These are phyloP conservation scores for Fusarium oligoseptatum DNA, from an alignment of 2,329 filamentous ascomycete species.

Conservation along the genomic window DNA sequence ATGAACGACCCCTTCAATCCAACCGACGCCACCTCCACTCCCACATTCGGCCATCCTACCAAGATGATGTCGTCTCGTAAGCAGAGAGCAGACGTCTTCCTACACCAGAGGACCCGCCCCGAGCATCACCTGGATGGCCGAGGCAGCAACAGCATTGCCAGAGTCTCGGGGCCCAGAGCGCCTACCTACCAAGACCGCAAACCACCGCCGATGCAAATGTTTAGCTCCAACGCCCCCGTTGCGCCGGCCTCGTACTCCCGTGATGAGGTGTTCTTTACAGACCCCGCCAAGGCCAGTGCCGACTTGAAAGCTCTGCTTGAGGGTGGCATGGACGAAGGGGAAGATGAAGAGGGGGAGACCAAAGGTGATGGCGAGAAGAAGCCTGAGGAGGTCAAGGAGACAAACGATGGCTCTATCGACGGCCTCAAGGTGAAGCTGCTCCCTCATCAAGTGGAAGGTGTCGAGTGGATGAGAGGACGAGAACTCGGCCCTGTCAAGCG, in stretches of 20 bases:
- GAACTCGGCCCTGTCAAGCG: slow-evolving; percentile 89
- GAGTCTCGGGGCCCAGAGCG: slow-evolving; percentile 61
- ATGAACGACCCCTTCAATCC: slow-evolving; percentile 27
- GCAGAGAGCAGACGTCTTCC: slow-evolving; percentile 68
- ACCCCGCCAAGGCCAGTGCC: slow-evolving; percentile 77
- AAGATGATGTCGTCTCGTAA: slow-evolving; percentile 65
- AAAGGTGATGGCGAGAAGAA: slow-evolving; percentile 40
- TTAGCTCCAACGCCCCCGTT: slow-evolving; percentile 56
- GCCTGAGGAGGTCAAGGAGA: slow-evolving; percentile 46
- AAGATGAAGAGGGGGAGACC: slow-evolving; percentile 58
- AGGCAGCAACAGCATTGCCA: slow-evolving; percentile 50
- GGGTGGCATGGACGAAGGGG: slow-evolving; percentile 81
- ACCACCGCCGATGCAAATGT: slow-evolving; percentile 61
- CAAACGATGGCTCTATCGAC: slow-evolving; percentile 70
- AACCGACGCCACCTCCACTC: slow-evolving; percentile 33
- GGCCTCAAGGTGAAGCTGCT: slow-evolving; percentile 90
- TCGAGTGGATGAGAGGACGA: slow-evolving; percentile 94
- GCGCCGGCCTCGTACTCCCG: slow-evolving; percentile 41
- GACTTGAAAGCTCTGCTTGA: slow-evolving; percentile 87
- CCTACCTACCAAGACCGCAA: slow-evolving; percentile 63
- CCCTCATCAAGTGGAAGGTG: slow-evolving; percentile 93
- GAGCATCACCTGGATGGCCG: slow-evolving; percentile 66
- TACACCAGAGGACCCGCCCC: slow-evolving; percentile 66
- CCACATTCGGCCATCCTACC: slow-evolving; percentile 55
- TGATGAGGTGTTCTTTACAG: slow-evolving; percentile 74